These are phyloP conservation scores for Alternaria sp. DNA, from an alignment of 2,329 filamentous ascomycete genomes.

Conservation along the genomic window DNA sequence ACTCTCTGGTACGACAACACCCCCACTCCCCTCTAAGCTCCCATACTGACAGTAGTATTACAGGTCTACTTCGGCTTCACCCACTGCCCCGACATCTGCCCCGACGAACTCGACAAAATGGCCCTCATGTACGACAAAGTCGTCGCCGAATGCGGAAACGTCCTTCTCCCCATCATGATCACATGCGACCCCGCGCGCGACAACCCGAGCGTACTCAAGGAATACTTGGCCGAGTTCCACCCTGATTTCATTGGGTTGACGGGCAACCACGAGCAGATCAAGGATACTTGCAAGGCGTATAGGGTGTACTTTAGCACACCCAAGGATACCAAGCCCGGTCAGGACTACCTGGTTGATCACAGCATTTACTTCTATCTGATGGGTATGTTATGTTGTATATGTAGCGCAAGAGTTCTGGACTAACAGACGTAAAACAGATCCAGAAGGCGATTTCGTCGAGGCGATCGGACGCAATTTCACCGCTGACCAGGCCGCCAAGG, in stretches of 20 bases:
- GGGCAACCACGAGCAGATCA: conserved; percentile 92
- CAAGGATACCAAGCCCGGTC: conserved; percentile 82
- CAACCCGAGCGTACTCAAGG: conserved; percentile 81
- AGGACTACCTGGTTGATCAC: conserved; percentile 98
- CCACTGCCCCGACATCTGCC: conserved; percentile 98
- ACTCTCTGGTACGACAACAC: conserved; percentile 70
- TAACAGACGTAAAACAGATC: conserved; percentile 65
- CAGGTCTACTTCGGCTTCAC: conserved; percentile 98
- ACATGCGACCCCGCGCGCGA: conserved; percentile 95
- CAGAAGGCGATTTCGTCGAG: conserved; percentile 97
- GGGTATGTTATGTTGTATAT: conserved; percentile 61
- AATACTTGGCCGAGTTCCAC: conserved; percentile 92
- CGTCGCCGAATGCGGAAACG: conserved; percentile 56
- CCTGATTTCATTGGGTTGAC: conserved; percentile 85
- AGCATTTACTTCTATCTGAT: conserved; percentile 99
- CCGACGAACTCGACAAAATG: conserved; percentile 99
- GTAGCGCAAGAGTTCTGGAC: neutral
- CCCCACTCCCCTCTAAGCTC: neutral
- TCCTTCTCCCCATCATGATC: conserved; percentile 84
- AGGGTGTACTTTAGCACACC: conserved; percentile 98
- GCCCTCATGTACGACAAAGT: conserved; percentile 86
- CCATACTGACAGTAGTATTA: conserved; percentile 9
- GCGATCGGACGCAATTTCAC: conserved; percentile 95
- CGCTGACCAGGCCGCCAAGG: conserved; percentile 80
- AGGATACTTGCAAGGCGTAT: conserved; percentile 93